Conservation (phyloP, 345 rosid genomes). For the Cardamine chenopodiifolia region DNA sequence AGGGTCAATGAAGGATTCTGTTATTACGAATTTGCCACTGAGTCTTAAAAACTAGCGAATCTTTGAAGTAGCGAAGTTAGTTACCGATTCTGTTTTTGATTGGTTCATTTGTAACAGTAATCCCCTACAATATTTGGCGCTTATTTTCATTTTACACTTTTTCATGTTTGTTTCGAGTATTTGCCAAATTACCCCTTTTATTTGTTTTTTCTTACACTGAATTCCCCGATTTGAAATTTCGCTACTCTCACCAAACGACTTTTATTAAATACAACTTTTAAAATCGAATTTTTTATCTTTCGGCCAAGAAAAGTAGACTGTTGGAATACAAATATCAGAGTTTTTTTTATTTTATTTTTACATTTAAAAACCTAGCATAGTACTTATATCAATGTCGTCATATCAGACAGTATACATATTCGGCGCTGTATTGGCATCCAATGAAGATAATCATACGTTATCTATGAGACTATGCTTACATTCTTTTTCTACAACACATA, state of each 20-base stretch:
- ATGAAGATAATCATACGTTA: background rate
- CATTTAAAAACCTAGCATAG: no score
- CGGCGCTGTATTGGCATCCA: background rate
- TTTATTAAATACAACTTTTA: background rate
- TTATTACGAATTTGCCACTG: slow-evolving; percentile 44
- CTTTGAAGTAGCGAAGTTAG: slow-evolving; percentile 26
- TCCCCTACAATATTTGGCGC: slow-evolving; percentile 27
- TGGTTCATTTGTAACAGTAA: slow-evolving; percentile 37
- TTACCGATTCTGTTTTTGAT: slow-evolving; percentile 6
- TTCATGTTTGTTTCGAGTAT: background rate
- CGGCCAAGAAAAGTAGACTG: no score
- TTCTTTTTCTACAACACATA: no score
- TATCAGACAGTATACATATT: background rate
- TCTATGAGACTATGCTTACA: background rate
- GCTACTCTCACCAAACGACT: background rate
- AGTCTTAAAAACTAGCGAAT: slow-evolving; percentile 14
- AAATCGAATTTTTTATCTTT: background rate
- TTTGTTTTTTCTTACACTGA: background rate
- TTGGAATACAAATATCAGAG: background rate
- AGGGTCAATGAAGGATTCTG: background rate
- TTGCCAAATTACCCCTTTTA: slow-evolving; percentile 3
- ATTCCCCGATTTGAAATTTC: background rate
- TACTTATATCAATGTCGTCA: background rate
- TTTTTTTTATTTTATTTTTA: no score
- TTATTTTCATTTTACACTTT: slow-evolving; percentile 30